phyloP scores from a whole-genome alignment of 139 green algal genomes.

The Asterochloris erici region DNA sequence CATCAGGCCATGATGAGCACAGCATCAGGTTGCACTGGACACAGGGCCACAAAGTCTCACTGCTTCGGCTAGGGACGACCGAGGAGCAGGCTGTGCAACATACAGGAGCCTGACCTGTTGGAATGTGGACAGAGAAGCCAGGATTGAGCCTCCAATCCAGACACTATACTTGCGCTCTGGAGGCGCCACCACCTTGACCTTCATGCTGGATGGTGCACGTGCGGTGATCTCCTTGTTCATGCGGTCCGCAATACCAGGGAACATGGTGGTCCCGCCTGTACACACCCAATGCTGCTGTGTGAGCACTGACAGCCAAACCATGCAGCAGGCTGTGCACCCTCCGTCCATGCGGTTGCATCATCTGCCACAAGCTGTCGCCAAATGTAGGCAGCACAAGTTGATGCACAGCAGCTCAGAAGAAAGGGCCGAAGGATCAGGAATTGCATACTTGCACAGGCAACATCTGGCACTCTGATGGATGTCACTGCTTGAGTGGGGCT shows the following conservation, averaged over 20 bases:
- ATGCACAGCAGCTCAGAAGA: no score
- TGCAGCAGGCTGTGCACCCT: no score
- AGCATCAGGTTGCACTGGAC: not conserved
- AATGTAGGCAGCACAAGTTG: no score
- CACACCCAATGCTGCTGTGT: no score
- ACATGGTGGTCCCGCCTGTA: constrained; percentile 90
- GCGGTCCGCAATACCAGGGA: constrained; percentile 94
- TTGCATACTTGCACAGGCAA: no score
- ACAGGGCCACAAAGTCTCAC: constrained; percentile 88
- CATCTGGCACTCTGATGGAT: no score
- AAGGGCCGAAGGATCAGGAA: no score
- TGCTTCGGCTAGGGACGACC: constrained; percentile 44
- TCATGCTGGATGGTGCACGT: constrained; percentile 87
- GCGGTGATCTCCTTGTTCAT: constrained; percentile 97
- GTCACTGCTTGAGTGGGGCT: no score
- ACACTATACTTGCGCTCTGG: constrained; percentile 95
- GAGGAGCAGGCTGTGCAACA: no score
- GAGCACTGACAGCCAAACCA: no score
- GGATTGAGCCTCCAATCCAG: constrained; percentile 97
- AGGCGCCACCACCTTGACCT: constrained; percentile 81
- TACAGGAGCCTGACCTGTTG: constrained; percentile 36
- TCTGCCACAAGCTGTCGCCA: no score
- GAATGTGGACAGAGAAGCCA: constrained; percentile 97
- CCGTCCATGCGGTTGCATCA: no score
- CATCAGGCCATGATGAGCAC: not conserved